Evolutionary conservation across 192 early-diverging fungal genomes (phyloP), one percentile per base, ranked within the genome.

Genomic region (Polychytrium aggregatum): DNA sequence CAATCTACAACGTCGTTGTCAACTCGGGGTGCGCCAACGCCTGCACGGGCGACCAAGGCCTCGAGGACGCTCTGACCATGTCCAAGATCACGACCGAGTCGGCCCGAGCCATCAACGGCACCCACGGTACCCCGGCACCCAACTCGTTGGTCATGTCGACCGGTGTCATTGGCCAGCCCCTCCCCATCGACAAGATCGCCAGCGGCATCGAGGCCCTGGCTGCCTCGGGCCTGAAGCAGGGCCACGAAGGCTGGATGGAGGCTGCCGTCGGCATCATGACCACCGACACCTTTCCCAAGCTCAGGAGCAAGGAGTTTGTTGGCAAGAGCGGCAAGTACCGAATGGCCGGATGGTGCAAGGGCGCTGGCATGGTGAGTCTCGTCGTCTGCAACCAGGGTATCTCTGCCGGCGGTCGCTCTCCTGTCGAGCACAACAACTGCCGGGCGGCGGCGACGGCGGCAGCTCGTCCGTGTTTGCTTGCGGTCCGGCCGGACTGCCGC

Each of bases 11-110:
- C 1, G 65, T 91, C 2, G 71, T 92, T 5, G 76, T 82, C 20
- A 94, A 97, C 60, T 86, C 88, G 11, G 90, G 92, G 0, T 92
- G 89, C 62, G 94, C 94, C 16, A 98, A 98, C 57, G 94, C 94
- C 1, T 92, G 92, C 14, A 98, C 94, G 0, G 94, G 94, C 7
- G 70, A 79, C 0, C 60, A 82, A 55, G 94, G 94, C 3, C 50
- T 92, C 2, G 61, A 65, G 27, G 81, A 98, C 53, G 91, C 94
- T 0, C 68, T 64, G 58, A 53, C 55, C 16, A 89, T 92, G 83
- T 53, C 62, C 11, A 57, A 67, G 1, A 66, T 72, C 0, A 68
- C 82, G 13, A 81, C 82, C 49, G 37, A 46, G 21, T 56, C 78
- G 18, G 69, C 75, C n/a, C 65, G 62, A 11, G 53, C 57, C 18